These are phyloP conservation scores for Teunomyces kruisii DNA, from an alignment of 805 yeast genomes.

Conservation along the genomic window DNA sequence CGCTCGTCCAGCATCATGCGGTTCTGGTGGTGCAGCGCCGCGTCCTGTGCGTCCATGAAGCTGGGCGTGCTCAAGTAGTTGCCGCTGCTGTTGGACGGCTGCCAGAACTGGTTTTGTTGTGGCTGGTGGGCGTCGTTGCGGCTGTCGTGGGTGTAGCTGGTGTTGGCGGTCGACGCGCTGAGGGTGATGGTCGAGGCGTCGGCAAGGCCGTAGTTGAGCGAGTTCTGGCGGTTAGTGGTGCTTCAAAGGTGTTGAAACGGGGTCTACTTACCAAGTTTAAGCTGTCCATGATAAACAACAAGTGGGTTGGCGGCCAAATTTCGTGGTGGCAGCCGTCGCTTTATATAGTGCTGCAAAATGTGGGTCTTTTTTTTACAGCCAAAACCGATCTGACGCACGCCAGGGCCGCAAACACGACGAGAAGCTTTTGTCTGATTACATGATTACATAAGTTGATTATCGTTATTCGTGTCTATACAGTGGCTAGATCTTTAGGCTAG, in stretches of 20 bases:
- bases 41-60: neutral
- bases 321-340: neutral
- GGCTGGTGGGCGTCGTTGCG: neutral
- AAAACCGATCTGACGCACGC: neutral
- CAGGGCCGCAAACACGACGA: too few relatives aligned
- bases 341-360: conserved; percentile 1
- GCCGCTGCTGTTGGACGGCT: conserved; percentile 1
- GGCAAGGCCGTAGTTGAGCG: neutral
- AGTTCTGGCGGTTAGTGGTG: neutral
- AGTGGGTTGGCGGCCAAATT: too few relatives aligned
- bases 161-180: neutral
- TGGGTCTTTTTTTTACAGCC: conserved; percentile 4
- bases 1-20: conserved; percentile 1
- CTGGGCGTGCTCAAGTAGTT: neutral
- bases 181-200: neutral
- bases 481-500: too few relatives aligned
- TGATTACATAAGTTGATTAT: too few relatives aligned
- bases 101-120: conserved; percentile 1
- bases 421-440: too few relatives aligned
- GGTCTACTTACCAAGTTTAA: conserved; percentile 1
- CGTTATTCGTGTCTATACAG: neutral
- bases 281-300: neutral
- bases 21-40: neutral
- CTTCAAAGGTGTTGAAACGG: too few relatives aligned
- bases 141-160: conserved; percentile 1